Percentiles rank a stretch among this genome's conserved stretches.
phyloP scores from a whole-genome alignment of 148 eudicot species.

The Agrostemma githago region DNA sequence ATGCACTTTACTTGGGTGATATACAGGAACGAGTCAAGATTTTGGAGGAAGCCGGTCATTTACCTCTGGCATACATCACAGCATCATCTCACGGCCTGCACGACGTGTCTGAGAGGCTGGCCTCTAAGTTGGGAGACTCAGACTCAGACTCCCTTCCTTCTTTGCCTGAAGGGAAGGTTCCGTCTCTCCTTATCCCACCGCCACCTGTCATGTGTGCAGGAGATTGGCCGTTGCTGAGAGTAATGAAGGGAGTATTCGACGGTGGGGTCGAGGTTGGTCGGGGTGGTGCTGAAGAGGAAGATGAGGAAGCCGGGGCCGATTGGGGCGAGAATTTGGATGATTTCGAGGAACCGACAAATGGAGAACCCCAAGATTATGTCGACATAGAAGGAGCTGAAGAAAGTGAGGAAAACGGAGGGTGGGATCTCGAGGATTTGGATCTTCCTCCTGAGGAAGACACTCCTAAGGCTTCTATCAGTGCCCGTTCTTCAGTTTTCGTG shows the following conservation, averaged over 20 bases:
- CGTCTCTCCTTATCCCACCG: conserved; percentile 64
- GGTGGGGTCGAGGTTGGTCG: conserved; percentile 53
- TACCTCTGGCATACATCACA: conserved; percentile 69
- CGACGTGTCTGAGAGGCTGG: conserved; percentile 54
- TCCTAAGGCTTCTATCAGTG: conserved; percentile 53
- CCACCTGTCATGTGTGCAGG: conserved; percentile 53
- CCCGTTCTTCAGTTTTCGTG: conserved; percentile 49
- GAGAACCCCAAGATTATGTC: conserved; percentile 23
- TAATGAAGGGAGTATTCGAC: conserved; percentile 62
- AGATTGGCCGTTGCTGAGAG: conserved; percentile 77
- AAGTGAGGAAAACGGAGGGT: conserved; percentile 71
- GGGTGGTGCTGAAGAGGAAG: conserved; percentile 50
- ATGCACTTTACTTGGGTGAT: conserved; percentile 72
- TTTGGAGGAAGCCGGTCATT: conserved; percentile 62
- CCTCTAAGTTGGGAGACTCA: conserved; percentile 60
- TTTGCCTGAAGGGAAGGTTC: conserved; percentile 46
- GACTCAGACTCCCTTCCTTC: conserved; percentile 47
- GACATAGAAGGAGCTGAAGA: conserved; percentile 44
- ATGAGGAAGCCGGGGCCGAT: conserved; percentile 49
- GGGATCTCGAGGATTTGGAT: conserved; percentile 93
- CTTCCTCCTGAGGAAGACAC: conserved; percentile 87
- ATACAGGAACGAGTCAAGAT: conserved; percentile 62
- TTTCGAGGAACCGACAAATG: conserved; percentile 39
- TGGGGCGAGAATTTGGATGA: conserved; percentile 66
- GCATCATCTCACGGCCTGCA: conserved; percentile 62